Conservation (phyloP, 2,329 filamentous ascomycete species). For the Rhexocercosporidium sp. region DNA sequence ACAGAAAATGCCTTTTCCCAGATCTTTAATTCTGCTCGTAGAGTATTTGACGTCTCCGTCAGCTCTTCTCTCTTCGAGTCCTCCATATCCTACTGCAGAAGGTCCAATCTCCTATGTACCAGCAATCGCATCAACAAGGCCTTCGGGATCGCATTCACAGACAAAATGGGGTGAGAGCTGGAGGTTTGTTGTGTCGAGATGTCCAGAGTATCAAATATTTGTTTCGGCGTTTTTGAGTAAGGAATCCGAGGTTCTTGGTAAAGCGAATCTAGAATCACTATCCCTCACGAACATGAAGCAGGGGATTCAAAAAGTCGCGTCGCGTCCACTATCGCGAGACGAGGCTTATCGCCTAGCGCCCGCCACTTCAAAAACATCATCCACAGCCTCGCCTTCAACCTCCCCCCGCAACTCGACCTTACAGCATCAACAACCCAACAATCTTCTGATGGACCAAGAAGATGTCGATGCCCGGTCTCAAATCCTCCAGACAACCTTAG, state of each 20-base stretch:
- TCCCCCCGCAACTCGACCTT: background rate
- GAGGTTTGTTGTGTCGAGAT: too few relatives aligned
- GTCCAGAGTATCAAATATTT: background rate
- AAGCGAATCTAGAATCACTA: background rate
- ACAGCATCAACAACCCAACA: background rate
- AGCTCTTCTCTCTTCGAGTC: slow-evolving; percentile 30
- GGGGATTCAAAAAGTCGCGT: background rate
- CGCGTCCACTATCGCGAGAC: slow-evolving; percentile 1
- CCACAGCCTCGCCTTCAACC: background rate
- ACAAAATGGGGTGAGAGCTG: background rate
- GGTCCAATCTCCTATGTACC: background rate
- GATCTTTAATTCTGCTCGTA: slow-evolving; percentile 73
- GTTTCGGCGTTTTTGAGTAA: background rate
- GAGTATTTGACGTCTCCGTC: slow-evolving; percentile 48
- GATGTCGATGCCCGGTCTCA: slow-evolving; percentile 48
- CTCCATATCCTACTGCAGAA: slow-evolving; percentile 28
- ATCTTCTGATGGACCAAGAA: slow-evolving; percentile 42
- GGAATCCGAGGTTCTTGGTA: background rate
- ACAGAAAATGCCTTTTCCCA: slow-evolving; percentile 75
- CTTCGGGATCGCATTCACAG: background rate
- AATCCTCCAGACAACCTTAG: slow-evolving; percentile 50
- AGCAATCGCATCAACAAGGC: background rate
- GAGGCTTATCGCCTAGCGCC: slow-evolving; percentile 2
- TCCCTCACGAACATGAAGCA: background rate
- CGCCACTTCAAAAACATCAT: slow-evolving; percentile 4